Evolutionary conservation across 164 flowering plant genomes (phyloP).

Genomic region (Akebia trifoliata): DNA sequence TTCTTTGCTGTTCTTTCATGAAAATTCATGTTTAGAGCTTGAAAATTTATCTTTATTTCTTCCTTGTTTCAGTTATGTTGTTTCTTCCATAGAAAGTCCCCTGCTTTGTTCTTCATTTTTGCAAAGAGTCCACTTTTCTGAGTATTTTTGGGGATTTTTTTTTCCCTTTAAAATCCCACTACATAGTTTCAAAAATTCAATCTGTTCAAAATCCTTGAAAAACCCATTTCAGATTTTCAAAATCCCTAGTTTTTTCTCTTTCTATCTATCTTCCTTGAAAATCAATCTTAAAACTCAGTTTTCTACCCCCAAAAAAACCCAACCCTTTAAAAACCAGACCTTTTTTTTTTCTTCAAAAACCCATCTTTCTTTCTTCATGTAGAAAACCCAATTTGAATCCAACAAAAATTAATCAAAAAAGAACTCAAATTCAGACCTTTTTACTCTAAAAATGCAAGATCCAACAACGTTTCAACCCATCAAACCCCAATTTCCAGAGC

Average conservation of each 20-base stretch:
- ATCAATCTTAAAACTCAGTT: not conserved
- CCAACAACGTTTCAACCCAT: conserved; percentile 38
- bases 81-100: not conserved
- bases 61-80: not conserved
- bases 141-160: not conserved
- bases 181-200: not conserved
- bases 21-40: conserved; percentile 5
- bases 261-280: not conserved
- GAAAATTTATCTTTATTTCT: not conserved
- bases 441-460: conserved; percentile 46
- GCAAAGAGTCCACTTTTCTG: not conserved
- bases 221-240: conserved; percentile 9
- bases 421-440: not conserved
- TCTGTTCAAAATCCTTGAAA: not conserved
- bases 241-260: not conserved
- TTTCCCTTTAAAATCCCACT: not conserved
- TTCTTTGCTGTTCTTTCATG: not conserved
- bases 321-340: not conserved
- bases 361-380: no score
- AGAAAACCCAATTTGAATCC: not conserved
- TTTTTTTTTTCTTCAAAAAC: not conserved
- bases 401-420: not conserved
- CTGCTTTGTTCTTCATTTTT: not conserved
- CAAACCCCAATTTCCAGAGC: conserved; percentile 52
- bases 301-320: not conserved